phyloP scores from a whole-genome alignment of 768 basidiomycete species.

The Lactarius akahatsu region DNA sequence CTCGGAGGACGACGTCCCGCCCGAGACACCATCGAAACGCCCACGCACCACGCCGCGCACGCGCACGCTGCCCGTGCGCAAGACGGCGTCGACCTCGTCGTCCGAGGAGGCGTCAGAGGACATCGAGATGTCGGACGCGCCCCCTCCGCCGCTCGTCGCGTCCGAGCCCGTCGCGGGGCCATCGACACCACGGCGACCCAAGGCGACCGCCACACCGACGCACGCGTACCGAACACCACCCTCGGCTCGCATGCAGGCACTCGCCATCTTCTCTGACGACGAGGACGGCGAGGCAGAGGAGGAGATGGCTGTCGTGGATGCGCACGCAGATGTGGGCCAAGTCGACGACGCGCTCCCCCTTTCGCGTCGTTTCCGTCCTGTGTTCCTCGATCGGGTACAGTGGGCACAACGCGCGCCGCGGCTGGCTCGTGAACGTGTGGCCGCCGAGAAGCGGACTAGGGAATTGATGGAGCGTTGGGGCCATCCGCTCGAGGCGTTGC shows the following conservation, averaged over 20 bases:
- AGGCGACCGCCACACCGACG: background rate
- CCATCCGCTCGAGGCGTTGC: constrained; percentile 19
- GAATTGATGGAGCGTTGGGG: constrained; percentile 23
- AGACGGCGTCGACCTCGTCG: constrained; percentile 6
- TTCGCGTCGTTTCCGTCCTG: constrained; percentile 27
- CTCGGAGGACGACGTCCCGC: constrained; percentile 18
- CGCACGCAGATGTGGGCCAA: background rate
- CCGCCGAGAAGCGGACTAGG: constrained; percentile 16
- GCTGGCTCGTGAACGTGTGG: constrained; percentile 21
- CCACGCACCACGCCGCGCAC: constrained; percentile 18
- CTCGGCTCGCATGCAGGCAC: constrained; percentile 18
- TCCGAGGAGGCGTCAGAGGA: constrained; percentile 16
- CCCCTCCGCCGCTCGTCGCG: background rate
- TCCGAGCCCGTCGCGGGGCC: constrained; percentile 24
- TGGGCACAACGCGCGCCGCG: constrained; percentile 28
- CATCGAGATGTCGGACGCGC: constrained; percentile 13
- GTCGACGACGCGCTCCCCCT: constrained; percentile 17
- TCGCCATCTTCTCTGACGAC: constrained; percentile 11
- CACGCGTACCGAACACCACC: constrained; percentile 27
- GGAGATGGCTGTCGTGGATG: background rate
- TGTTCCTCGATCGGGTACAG: constrained; percentile 27
- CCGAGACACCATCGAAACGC: constrained; percentile 27
- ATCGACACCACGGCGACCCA: constrained; percentile 24
- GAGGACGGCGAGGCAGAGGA: background rate
- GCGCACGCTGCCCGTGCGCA: constrained; percentile 18